Base-by-base conservation (phyloP, 2,329 filamentous ascomycete species). In the Acarospora socialis region DNA sequence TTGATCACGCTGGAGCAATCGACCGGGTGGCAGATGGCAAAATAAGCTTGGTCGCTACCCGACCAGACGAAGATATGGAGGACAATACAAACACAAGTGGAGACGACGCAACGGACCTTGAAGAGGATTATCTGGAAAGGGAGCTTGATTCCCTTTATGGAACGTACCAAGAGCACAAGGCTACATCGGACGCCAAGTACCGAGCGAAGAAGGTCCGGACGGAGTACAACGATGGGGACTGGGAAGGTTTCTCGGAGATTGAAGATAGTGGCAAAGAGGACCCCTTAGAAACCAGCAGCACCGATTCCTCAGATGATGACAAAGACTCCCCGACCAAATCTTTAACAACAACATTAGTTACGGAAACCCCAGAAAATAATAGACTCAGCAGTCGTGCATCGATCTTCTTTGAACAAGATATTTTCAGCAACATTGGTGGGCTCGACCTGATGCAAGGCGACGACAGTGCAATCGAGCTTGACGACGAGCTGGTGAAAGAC, bases 391-490 rank as follows among this genome's bases (percentile, higher is more conserved):
- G 77, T 53, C 73, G 83, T 41, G 90, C 90, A 6, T 71, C 77
- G 7, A 70, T 78, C 38, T 98, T 98, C 60, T 98, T 98, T 54
- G 79, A 81, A 46, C 87, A 94, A 51, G 86, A 94, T 43, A 78
- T 98, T 23, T 98, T 98, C 63, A 76, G 86, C 44, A 81, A 75
- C 22, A 74, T 95, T 33, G 72, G 73, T 12, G 64, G 70, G 16
- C 61, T 68, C 5, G 56, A 59, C 7, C 58, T 63, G 7, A 59
- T 59, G 3, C 54, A 57, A 3, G 52, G 51, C 8, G 43, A 48
- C 4, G 51, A 57, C 14, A 54, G 51, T 32, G 53, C 51, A 9
- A 47, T 54, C 17, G 53, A 54, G 28, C 39, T 57, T 12, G 49
- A 55, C 17, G 46, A 51, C 6, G 47, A 52, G n/a, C n/a, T n/a